Base-by-base conservation (phyloP, 345 rosid genomes). In the Salix dunnii region DNA sequence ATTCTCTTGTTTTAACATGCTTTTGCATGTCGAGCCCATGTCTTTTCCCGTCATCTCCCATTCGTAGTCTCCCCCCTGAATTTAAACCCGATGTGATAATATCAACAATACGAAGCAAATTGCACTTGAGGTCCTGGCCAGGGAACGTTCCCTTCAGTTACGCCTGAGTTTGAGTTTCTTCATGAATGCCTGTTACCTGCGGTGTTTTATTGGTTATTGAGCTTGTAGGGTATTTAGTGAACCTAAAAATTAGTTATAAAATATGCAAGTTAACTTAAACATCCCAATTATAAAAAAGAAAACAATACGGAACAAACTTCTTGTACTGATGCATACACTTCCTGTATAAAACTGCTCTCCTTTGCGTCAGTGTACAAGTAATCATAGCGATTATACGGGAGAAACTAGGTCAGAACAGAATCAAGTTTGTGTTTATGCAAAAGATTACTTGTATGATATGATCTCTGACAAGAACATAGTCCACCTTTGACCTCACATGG, bases 221-320 rank as follows among this genome's bases (percentile, higher is more conserved):
- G 35, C 35, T 33, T 33, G 35, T 6, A 33, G 6, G 6, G 35
- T 33, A 33, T 33, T 33, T 0, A 33, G 35, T 4, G 35, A 33
- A 33, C 5, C 6, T 1, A 33, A 6, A 33, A 0, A 35, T 35
- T 35, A 35, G 7, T 35, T 35, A 1, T 35, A 5, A 5, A 5
- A 7, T 0, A 0, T 4, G 36, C 0, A 35, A 35, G 7, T 7
- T 35, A 7, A 0, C 1, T 0, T 7, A 1, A 5, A 35, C 7
- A 35, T 0, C 1, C 1, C 1, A 35, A 0, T 35, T 35, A 33
- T 33, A 4, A 33, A 33, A 33, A 33, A 4, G 5, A 3, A 33
- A 40, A 40, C 2, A 40, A 10, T 2, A 40, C 13, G 43, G 5
- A 5, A 0, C 53, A 48, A 48, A 18, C 60, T 6, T 20, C 23